Evolutionary conservation across 1,139 yeast genomes (phyloP).

Genomic region (Pichia sp.): DNA sequence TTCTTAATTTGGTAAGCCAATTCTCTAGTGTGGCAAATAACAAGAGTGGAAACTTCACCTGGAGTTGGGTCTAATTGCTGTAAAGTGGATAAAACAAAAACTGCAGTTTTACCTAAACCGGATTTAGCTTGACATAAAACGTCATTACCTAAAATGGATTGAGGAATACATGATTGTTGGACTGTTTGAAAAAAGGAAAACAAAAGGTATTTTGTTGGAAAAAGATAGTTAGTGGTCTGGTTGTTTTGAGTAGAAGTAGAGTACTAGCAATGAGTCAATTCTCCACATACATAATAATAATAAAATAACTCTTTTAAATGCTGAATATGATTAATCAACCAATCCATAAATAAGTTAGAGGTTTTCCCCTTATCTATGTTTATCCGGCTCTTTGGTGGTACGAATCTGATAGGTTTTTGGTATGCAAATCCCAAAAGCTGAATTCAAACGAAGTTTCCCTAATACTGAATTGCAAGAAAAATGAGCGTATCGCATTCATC

Average conservation of each 20-base stretch:
- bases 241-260: background rate
- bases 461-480: no score
- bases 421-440: no score
- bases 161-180: constrained; percentile 98
- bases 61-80: constrained; percentile 97
- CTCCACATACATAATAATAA: no score
- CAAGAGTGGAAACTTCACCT: constrained; percentile 92
- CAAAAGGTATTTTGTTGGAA: background rate
- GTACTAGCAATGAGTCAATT: no score
- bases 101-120: constrained; percentile 99
- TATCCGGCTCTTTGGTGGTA: no score
- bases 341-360: no score
- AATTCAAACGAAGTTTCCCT: no score
- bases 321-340: no score
- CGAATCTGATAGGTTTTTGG: no score
- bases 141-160: constrained; percentile 95
- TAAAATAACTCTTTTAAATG: no score
- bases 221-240: constrained; percentile 1
- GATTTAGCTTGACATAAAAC: constrained; percentile 99
- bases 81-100: constrained; percentile 88
- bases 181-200: constrained; percentile 37
- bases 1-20: constrained; percentile 97
- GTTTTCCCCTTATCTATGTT: no score
- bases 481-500: no score
- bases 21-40: constrained; percentile 97